Conservation (phyloP, 2,329 filamentous ascomycete genomes). For the Byssochlamys sp. region DNA sequence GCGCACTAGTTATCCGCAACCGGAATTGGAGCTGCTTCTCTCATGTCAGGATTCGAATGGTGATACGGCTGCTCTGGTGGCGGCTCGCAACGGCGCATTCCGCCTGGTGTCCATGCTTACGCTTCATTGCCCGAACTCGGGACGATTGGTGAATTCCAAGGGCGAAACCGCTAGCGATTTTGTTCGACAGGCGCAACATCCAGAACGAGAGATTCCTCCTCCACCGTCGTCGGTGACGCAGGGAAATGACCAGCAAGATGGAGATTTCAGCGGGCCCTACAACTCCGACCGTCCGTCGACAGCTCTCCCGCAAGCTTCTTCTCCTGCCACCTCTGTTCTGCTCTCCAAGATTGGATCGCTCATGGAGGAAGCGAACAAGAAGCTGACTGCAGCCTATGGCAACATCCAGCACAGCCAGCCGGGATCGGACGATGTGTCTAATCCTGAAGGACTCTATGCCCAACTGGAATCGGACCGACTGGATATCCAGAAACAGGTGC, state of each 20-base stretch:
- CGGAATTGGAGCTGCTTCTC: slow-evolving; percentile 66
- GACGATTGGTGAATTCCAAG: slow-evolving; percentile 71
- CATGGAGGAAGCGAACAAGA: slow-evolving; percentile 62
- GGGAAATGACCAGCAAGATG: slow-evolving; percentile 29
- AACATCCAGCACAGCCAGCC: slow-evolving; percentile 58
- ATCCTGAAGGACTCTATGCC: slow-evolving; percentile 32
- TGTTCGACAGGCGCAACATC: slow-evolving; percentile 62
- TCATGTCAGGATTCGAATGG: slow-evolving; percentile 77
- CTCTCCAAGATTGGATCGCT: slow-evolving; percentile 60
- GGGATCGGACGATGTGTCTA: slow-evolving; percentile 31
- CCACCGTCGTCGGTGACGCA: slow-evolving; percentile 58
- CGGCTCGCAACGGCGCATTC: slow-evolving; percentile 77
- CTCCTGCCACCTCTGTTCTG: slow-evolving; percentile 61
- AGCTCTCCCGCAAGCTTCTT: slow-evolving; percentile 26
- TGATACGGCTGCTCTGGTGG: slow-evolving; percentile 81
- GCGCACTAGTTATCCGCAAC: slow-evolving; percentile 63
- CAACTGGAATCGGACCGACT: slow-evolving; percentile 37
- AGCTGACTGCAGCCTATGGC: slow-evolving; percentile 49
- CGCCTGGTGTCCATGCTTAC: slow-evolving; percentile 59
- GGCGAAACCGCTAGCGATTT: slow-evolving; percentile 77
- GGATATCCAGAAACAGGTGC: slow-evolving; percentile 32
- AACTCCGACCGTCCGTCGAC: slow-evolving; percentile 19
- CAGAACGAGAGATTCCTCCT: slow-evolving; percentile 54
- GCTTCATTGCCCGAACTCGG: slow-evolving; percentile 64
- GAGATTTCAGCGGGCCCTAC: slow-evolving; percentile 18